A percentile compares a stretch with the other conserved stretches of the same genome.
These are phyloP conservation scores for Teratosphaeria pseudoeucalypti DNA, from an alignment of 2,329 filamentous ascomycete species.

Conservation along the genomic window DNA sequence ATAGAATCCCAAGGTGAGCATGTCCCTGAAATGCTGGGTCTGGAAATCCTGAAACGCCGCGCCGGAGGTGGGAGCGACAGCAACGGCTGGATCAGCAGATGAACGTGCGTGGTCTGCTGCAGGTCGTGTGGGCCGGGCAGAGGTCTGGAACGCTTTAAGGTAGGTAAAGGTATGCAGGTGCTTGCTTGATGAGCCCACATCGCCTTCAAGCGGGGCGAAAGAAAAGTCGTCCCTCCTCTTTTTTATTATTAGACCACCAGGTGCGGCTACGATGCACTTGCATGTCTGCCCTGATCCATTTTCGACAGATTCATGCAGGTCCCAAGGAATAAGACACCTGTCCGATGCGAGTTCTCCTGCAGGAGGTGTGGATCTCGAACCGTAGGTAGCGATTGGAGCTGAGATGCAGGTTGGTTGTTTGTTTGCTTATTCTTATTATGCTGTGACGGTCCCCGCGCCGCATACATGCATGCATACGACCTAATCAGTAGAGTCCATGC, in stretches of 20 bases:
- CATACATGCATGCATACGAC: background rate
- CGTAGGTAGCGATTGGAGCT: too few species aligned
- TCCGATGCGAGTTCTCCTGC: too few species aligned
- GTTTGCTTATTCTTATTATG: background rate
- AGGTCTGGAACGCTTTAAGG: too few species aligned
- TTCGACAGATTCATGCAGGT: too few species aligned
- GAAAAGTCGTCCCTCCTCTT: background rate
- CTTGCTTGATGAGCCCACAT: background rate
- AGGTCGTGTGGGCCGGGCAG: background rate
- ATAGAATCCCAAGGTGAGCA: background rate
- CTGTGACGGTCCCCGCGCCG: background rate
- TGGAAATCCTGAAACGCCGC: background rate
- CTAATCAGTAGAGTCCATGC: background rate
- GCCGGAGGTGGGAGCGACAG: background rate
- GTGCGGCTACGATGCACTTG: background rate
- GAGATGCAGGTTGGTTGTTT: background rate
- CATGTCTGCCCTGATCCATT: background rate
- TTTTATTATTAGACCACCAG: background rate
- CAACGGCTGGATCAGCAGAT: background rate
- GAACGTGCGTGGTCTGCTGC: background rate
- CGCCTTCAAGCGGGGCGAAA: background rate
- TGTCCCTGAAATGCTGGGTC: background rate
- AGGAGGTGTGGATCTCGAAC: too few species aligned
- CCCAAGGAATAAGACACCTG: too few species aligned
- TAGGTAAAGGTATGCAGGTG: background rate